Conservation (phyloP, 2,329 filamentous ascomycete genomes). For the Phaeosphaeriaceae sp. region DNA sequence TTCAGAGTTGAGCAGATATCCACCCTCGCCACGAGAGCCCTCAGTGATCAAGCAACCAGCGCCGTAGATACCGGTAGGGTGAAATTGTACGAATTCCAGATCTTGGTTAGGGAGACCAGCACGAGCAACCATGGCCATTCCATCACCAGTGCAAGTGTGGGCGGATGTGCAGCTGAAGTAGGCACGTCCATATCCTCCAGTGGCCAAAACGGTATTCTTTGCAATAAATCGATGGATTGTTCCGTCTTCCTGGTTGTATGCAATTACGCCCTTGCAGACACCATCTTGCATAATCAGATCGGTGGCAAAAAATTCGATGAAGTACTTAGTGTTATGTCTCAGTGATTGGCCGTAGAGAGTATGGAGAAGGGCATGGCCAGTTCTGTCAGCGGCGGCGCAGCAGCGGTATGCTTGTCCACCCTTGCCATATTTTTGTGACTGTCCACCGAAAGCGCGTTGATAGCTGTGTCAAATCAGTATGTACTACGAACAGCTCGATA, state of each 20-base stretch:
- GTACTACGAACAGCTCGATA: too few relatives aligned
- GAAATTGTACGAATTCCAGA: constrained; percentile 99
- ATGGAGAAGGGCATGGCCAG: constrained; percentile 95
- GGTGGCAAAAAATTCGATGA: constrained; percentile 98
- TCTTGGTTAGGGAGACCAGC: constrained; percentile 98
- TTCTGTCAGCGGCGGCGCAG: constrained; percentile 94
- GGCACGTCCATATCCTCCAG: constrained; percentile 94
- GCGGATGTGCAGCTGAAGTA: constrained; percentile 99
- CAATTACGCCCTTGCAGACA: constrained; percentile 93
- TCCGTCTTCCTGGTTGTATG: constrained; percentile 98
- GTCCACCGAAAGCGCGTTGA: constrained; percentile 97
- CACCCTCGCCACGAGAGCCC: constrained; percentile 96
- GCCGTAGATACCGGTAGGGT: constrained; percentile 98
- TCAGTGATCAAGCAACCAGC: constrained; percentile 96
- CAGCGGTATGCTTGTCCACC: constrained; percentile 98
- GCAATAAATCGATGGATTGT: constrained; percentile 96
- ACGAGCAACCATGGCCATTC: constrained; percentile 99
- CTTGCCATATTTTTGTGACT: constrained; percentile 93
- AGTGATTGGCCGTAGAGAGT: constrained; percentile 98
- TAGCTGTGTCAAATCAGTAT: constrained; percentile 63
- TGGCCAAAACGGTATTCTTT: constrained; percentile 95
- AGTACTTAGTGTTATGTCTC: constrained; percentile 98
- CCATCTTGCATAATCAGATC: constrained; percentile 98
- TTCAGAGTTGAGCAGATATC: constrained; percentile 95
- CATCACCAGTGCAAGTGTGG: constrained; percentile 98